Evolutionary conservation across 2,329 filamentous ascomycete species (phyloP), one percentile per base, ranked within the genome.

Genomic region (Fusarium verrucosum): DNA sequence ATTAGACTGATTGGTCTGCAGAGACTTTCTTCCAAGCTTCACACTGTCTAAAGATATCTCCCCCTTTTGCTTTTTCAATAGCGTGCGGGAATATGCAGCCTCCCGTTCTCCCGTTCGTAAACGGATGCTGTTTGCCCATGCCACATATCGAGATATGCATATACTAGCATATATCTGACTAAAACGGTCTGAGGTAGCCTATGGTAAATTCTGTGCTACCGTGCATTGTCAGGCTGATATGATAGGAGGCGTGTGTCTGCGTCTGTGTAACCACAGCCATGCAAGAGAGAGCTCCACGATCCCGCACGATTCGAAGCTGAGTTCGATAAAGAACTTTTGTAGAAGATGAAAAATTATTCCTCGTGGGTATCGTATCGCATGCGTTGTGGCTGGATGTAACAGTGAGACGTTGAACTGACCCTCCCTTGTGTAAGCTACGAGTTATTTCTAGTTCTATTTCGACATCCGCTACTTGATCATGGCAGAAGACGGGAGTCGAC

Each of bases 401-500:
- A n/a, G 63, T 64, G 45, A 45, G 22, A 66, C 63, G 63, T 67
- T 36, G 25, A n/a, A 60, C 63, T 50, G 45, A 54, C 40, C 54
- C 36, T 25, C 19, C 25, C 26, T 19, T 20, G 4, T 35, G 38
- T 17, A 20, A 30, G 28, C 22, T 32, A 10, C 11, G 20, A 20
- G 17, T 10, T 19, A 33, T 50, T 35, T 38, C 28, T 30, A 40
- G 16, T 33, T 45, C 19, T 10, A 46, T 33, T 13, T 5, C 7
- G 11, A 30, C 5, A 10, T 20, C 16, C 20, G 10, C 50, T 20
- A 17, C 16, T 43, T 13, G 30, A 32, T 17, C 33, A 16, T 47
- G 8, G 16, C 11, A 16, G 23, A 17, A 23, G 26, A 20, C 40
- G 22, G 26, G 28, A 28, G 10, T 36, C 3, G 10, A 36, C 62